phyloP scores from a whole-genome alignment of 2,329 filamentous ascomycete species.

The Penicillium sp. region DNA sequence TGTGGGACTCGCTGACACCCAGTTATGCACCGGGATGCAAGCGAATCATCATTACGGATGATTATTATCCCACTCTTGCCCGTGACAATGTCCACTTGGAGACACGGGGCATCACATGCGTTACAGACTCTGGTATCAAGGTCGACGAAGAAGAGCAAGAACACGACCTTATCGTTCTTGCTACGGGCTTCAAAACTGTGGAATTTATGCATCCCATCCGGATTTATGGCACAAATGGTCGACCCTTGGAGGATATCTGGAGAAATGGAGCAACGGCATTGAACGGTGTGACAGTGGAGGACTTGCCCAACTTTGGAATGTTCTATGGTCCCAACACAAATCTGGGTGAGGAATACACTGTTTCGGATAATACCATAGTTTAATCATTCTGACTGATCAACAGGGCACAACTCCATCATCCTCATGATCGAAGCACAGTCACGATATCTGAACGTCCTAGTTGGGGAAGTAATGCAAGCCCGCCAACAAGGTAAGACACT shows the following conservation, averaged over 20 bases:
- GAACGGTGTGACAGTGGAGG: conserved; percentile 45
- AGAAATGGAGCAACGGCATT: conserved; percentile 44
- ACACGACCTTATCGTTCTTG: conserved; percentile 50
- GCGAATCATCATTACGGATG: conserved; percentile 14
- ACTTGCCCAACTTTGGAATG: conserved; percentile 50
- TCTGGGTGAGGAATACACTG: conserved; percentile 22
- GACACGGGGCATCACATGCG: conserved; percentile 41
- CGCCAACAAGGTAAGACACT: conserved; percentile 35
- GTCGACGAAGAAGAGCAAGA: conserved; percentile 37
- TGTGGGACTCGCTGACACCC: conserved; percentile 48
- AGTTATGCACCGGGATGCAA: conserved; percentile 24
- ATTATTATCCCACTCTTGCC: conserved; percentile 16
- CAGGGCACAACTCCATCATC: conserved; percentile 50
- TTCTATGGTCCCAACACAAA: conserved; percentile 53
- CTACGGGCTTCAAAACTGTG: conserved; percentile 52
- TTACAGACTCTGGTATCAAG: conserved; percentile 43
- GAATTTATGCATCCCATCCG: conserved; percentile 53
- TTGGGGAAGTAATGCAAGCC: conserved; percentile 43
- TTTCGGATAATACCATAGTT: background rate
- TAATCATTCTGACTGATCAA: background rate
- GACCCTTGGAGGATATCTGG: conserved; percentile 46
- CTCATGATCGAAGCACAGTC: conserved; percentile 55
- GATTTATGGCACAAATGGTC: conserved; percentile 41
- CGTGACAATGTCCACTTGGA: conserved; percentile 34
- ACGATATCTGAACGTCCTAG: conserved; percentile 46